phyloP scores from a whole-genome alignment of 2,329 filamentous ascomycete genomes.

The Raffaelea arxii region DNA sequence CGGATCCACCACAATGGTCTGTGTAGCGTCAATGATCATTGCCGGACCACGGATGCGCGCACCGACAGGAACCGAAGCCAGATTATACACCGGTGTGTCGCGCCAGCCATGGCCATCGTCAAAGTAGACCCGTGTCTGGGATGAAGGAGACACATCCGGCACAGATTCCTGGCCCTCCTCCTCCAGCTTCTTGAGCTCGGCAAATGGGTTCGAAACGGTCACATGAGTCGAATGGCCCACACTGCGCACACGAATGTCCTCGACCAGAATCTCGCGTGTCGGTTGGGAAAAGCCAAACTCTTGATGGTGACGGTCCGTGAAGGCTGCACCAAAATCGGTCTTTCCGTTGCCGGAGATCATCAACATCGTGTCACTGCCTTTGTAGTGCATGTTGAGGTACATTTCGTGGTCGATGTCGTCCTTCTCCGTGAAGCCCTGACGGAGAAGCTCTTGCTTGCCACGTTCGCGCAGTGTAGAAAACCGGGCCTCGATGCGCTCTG shows the following conservation, averaged over 20 bases:
- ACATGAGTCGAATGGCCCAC: neutral
- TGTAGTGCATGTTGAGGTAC: slow-evolving; percentile 88
- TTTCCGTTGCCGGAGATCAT: slow-evolving; percentile 58
- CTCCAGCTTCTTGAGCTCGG: neutral
- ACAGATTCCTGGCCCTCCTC: too few species aligned
- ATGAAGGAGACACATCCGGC: too few species aligned
- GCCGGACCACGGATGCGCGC: slow-evolving; percentile 49
- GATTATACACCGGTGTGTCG: slow-evolving; percentile 57
- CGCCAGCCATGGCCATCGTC: slow-evolving; percentile 30
- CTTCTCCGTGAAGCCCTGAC: too few species aligned
- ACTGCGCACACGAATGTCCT: neutral
- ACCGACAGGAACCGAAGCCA: slow-evolving; percentile 50
- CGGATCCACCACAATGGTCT: slow-evolving; percentile 63
- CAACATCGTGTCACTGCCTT: slow-evolving; percentile 78
- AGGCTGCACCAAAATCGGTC: slow-evolving; percentile 52
- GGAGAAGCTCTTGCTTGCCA: too few species aligned
- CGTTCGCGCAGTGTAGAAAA: neutral
- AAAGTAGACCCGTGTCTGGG: too few species aligned
- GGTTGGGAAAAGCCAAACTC: slow-evolving; percentile 58
- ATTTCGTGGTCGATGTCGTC: slow-evolving; percentile 79
- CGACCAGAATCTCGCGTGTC: neutral
- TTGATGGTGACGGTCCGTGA: slow-evolving; percentile 58
- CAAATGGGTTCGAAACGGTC: neutral
- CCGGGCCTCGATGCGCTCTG: neutral
- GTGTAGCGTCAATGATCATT: slow-evolving; percentile 56